A percentile compares a stretch with the other conserved stretches of the same genome.
Evolutionary conservation across 345 rosid species (phyloP).

Genomic region (Eucalyptus microcorys): DNA sequence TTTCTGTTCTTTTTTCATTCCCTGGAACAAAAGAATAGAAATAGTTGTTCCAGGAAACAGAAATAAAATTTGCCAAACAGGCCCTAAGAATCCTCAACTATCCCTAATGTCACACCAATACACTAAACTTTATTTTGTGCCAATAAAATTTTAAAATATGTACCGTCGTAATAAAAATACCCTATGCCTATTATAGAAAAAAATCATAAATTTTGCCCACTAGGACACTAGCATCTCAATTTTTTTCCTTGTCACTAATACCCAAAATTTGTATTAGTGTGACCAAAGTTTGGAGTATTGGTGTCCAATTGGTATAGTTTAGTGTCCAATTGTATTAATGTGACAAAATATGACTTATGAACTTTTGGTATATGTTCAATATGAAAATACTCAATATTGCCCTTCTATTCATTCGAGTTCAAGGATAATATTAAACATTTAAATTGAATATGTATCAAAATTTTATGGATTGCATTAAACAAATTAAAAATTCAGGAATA

Average conservation of each 20-base stretch:
- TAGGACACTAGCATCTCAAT: not conserved
- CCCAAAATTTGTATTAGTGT: not conserved
- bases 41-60: no score
- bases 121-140: not conserved
- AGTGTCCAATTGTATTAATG: no score
- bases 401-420: no score
- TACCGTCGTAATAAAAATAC: not conserved
- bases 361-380: rapidly evolving
- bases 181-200: rapidly evolving
- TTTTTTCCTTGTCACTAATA: not conserved
- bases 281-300: not conserved
- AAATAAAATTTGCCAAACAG: no score
- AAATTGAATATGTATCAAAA: no score
- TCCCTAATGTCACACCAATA: rapidly evolving
- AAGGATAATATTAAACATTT: no score
- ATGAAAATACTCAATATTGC: rapidly evolving
- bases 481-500: no score
- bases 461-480: no score
- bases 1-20: no score
- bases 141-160: not conserved
- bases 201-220: not conserved
- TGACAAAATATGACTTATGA: no score
- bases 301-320: not conserved
- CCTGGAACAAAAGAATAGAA: no score
- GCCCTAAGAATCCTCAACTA: not conserved